Conservation (phyloP, 768 basidiomycete species). For the Mycena leptocephala region DNA sequence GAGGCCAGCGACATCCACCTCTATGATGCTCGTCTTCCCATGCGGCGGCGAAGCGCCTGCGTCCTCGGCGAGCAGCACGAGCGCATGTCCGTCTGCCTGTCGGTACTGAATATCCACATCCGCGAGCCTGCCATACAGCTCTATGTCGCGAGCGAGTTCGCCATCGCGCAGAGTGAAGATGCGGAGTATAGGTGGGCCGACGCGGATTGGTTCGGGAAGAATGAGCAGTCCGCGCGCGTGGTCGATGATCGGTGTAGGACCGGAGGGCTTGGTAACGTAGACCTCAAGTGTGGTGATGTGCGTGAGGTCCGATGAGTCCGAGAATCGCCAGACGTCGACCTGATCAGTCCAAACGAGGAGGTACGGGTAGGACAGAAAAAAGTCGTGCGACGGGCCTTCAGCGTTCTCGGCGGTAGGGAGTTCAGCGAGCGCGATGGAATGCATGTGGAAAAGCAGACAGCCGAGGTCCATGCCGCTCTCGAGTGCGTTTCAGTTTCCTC, state of each 20-base stretch:
- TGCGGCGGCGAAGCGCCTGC: slow-evolving; percentile 8
- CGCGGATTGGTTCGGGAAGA: slow-evolving; percentile 20
- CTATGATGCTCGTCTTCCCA: slow-evolving; percentile 23
- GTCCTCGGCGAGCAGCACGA: slow-evolving; percentile 21
- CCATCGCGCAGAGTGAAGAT: slow-evolving; percentile 22
- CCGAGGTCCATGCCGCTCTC: not conserved
- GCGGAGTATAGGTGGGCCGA: slow-evolving; percentile 17
- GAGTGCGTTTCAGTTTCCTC: not conserved
- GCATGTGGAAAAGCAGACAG: slow-evolving; percentile 11
- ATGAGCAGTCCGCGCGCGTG: slow-evolving; percentile 19
- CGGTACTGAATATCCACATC: slow-evolving; percentile 25
- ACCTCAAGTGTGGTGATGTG: slow-evolving; percentile 16
- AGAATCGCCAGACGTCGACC: slow-evolving; percentile 27
- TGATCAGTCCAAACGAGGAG: slow-evolving; percentile 26
- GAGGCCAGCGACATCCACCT: slow-evolving; percentile 4
- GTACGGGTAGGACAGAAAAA: slow-evolving; percentile 27
- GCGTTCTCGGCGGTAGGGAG: slow-evolving; percentile 20
- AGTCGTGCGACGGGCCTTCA: slow-evolving; percentile 21
- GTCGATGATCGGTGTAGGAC: slow-evolving; percentile 26
- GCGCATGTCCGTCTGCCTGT: slow-evolving; percentile 16
- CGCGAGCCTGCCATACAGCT: slow-evolving; percentile 16
- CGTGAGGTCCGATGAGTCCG: slow-evolving; percentile 14
- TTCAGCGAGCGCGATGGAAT: slow-evolving; percentile 25
- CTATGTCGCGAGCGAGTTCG: slow-evolving; percentile 20
- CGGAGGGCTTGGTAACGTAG: slow-evolving; percentile 13